phyloP scores from a whole-genome alignment of 805 yeast species.

The Schizosaccharomyces octosporus region DNA sequence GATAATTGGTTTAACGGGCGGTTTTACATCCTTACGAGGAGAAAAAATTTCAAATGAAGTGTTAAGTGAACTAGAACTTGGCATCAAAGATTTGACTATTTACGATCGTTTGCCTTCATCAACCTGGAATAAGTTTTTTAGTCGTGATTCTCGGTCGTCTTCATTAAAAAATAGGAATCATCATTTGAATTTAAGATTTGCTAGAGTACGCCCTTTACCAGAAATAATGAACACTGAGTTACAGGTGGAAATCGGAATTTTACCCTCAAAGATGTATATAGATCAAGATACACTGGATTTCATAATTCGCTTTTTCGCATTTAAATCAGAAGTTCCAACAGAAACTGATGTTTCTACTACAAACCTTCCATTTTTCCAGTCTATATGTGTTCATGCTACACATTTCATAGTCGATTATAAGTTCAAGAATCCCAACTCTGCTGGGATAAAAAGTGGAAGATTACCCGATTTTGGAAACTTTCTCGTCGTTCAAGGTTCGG shows the following conservation, averaged over 20 bases:
- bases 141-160: conserved; percentile 39
- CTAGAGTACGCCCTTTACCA: conserved; percentile 39
- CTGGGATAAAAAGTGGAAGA: conserved; percentile 67
- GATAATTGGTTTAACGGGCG: conserved; percentile 26
- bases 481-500: conserved; percentile 70
- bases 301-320: conserved; percentile 52
- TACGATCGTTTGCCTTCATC: conserved; percentile 65
- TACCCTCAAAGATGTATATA: conserved; percentile 62
- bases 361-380: background rate
- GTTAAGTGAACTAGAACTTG: conserved; percentile 19
- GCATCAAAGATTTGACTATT: conserved; percentile 31
- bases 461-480: conserved; percentile 70
- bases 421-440: conserved; percentile 26
- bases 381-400: background rate
- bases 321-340: conserved; percentile 17
- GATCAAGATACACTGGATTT: conserved; percentile 89
- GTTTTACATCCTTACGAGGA: conserved; percentile 21
- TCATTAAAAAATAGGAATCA: conserved; percentile 18
- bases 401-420: background rate
- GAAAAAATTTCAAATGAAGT: conserved; percentile 17
- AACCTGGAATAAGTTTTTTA: conserved; percentile 71
- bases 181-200: conserved; percentile 21
- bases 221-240: conserved; percentile 46
- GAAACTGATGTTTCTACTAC: background rate
- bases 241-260: conserved; percentile 20